These are phyloP conservation scores for Pisolithus sp. DNA, from an alignment of 768 basidiomycete genomes.

Conservation along the genomic window DNA sequence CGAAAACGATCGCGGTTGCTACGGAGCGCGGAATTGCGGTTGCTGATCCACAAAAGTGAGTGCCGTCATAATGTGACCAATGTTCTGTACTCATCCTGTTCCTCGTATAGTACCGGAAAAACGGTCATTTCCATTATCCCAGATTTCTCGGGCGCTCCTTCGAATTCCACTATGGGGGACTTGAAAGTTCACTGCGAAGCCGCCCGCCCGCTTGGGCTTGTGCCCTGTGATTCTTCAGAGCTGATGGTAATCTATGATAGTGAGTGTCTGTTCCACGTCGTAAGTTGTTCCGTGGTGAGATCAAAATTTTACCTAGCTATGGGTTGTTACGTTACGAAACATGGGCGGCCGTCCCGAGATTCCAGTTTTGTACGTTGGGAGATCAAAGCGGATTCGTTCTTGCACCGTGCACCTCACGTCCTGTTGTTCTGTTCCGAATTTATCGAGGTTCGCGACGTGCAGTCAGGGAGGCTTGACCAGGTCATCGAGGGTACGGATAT, in stretches of 20 bases:
- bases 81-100: neutral
- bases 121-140: constrained; percentile 49
- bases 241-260: constrained; percentile 72
- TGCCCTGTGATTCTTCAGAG: constrained; percentile 49
- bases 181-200: constrained; percentile 56
- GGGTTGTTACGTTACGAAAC: constrained; percentile 70
- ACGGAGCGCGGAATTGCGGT: constrained; percentile 61
- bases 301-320: constrained; percentile 38
- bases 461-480: constrained; percentile 67
- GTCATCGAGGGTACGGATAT: constrained; percentile 73
- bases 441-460: constrained; percentile 64
- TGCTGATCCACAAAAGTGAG: constrained; percentile 63
- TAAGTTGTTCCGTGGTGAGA: neutral
- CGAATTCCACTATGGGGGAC: constrained; percentile 34
- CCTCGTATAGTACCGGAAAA: constrained; percentile 31
- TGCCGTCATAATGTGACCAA: neutral
- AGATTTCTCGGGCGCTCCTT: constrained; percentile 40
- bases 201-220: constrained; percentile 61
- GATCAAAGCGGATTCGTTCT: constrained; percentile 55
- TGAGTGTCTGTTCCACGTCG: constrained; percentile 26
- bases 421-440: constrained; percentile 71
- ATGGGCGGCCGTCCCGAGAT: constrained; percentile 58
- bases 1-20: constrained; percentile 59
- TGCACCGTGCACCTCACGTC: constrained; percentile 54
- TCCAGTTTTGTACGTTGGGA: constrained; percentile 75